Percentiles rank a stretch among this genome's conserved stretches.
Evolutionary conservation across 495 filamentous ascomycete genomes (phyloP).

Genomic region (Acidiella bohemica): DNA sequence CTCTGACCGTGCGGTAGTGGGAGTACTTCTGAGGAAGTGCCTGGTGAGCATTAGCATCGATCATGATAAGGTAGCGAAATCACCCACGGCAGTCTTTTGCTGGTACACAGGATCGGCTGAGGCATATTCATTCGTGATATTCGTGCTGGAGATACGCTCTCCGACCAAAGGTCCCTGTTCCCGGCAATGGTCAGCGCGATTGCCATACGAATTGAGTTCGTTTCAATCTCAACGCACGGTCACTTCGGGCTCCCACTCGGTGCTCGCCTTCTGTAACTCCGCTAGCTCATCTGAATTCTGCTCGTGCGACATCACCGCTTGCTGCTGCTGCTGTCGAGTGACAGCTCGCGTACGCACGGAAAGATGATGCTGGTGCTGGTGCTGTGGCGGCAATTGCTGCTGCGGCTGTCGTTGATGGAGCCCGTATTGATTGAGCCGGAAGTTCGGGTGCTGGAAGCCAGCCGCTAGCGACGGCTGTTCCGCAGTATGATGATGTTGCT

Average conservation of each 20-base stretch:
- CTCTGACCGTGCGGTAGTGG: slow-evolving; percentile 72
- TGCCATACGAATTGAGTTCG: too few relatives aligned
- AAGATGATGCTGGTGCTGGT: too few relatives aligned
- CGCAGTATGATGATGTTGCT: slow-evolving; percentile 2
- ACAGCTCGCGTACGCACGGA: slow-evolving; percentile 8
- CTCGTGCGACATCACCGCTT: slow-evolving; percentile 7
- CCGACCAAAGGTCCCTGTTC: slow-evolving; percentile 70
- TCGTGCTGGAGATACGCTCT: slow-evolving; percentile 58
- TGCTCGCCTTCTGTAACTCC: slow-evolving; percentile 33
- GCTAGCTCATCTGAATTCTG: slow-evolving; percentile 29
- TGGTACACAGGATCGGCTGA: slow-evolving; percentile 76
- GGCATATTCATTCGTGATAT: slow-evolving; percentile 76
- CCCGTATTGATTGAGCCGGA: slow-evolving; percentile 7
- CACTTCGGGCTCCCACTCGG: slow-evolving; percentile 30
- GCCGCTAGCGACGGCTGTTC: slow-evolving; percentile 9
- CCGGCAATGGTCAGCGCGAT: slow-evolving; percentile 11
- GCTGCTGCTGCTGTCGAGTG: slow-evolving; percentile 9
- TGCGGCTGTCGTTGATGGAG: not conserved
- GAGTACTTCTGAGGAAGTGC: slow-evolving; percentile 72
- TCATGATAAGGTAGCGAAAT: not conserved
- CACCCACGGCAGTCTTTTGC: slow-evolving; percentile 69
- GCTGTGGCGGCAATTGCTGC: slow-evolving; percentile 2
- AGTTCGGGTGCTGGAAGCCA: slow-evolving; percentile 5
- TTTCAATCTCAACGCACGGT: slow-evolving; percentile 27
- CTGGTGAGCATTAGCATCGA: slow-evolving; percentile 31